Evolutionary conservation across 148 eudicot genomes (phyloP).

Genomic region (Oxyria digyna): DNA sequence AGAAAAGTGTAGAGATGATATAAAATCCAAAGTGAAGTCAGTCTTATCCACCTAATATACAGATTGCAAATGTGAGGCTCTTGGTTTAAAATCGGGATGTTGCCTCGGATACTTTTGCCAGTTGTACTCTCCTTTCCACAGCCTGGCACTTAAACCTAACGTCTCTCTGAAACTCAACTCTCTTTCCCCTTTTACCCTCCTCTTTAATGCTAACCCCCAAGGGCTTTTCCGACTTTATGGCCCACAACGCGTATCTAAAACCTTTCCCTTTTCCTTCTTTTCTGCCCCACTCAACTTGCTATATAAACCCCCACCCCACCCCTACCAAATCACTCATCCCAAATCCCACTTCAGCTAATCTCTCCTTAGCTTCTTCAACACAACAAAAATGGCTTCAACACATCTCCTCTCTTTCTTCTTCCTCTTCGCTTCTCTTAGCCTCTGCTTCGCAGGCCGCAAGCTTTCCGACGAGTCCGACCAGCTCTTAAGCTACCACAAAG

Average conservation of each 20-base stretch:
- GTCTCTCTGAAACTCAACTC: neutral
- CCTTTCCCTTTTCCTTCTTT: neutral
- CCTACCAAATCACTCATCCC: neutral
- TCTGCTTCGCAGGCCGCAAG: neutral
- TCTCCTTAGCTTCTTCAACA: neutral
- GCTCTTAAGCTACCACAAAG: slow-evolving; percentile 28
- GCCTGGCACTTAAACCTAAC: neutral
- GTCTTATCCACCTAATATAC: no score
- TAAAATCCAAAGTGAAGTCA: no score
- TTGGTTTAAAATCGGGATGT: neutral
- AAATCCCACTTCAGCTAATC: neutral
- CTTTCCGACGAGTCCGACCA: slow-evolving; percentile 1
- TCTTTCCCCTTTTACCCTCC: neutral
- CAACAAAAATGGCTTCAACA: neutral
- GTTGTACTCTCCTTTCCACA: neutral
- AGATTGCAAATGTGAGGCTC: no score
- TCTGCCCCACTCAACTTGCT: neutral
- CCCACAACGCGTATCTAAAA: neutral
- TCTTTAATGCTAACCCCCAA: neutral
- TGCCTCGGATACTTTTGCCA: neutral
- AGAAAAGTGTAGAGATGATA: no score
- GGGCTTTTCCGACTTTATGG: neutral
- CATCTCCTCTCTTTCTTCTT: neutral
- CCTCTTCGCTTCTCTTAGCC: neutral
- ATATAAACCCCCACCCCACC: slow-evolving; percentile 1